These are phyloP conservation scores for Podila clonocystis DNA, from an alignment of 192 early-diverging fungal species.

Conservation along the genomic window DNA sequence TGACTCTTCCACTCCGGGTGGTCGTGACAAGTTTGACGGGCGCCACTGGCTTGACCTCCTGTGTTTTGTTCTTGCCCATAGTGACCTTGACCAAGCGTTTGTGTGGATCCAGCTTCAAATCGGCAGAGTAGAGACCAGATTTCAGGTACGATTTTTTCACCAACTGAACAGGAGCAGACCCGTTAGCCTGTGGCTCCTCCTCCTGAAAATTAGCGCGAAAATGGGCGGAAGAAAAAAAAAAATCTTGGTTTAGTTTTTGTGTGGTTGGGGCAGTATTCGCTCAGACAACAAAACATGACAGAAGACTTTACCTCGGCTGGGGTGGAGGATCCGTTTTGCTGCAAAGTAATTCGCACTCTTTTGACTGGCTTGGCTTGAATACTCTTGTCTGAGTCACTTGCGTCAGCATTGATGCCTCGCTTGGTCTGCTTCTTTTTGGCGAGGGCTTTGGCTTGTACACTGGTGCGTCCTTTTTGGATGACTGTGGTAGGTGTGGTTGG, in stretches of 20 bases:
- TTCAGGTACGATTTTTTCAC: conserved; percentile 50
- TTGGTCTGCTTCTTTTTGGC: neutral
- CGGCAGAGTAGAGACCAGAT: conserved; percentile 54
- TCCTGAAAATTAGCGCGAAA: no score
- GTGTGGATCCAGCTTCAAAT: conserved; percentile 35
- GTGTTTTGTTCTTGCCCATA: neutral
- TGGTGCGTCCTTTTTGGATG: no score
- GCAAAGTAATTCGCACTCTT: no score
- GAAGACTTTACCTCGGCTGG: no score
- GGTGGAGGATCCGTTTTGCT: no score
- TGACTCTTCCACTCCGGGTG: neutral
- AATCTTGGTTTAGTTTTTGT: no score
- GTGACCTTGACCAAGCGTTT: conserved; percentile 15
- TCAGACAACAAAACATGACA: no score
- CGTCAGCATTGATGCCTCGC: neutral
- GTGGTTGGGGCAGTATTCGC: no score
- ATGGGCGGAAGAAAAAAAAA: no score
- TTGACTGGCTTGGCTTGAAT: neutral
- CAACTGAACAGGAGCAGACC: conserved; percentile 4
- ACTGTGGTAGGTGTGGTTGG: no score
- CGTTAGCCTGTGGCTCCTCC: neutral
- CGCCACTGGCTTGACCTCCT: conserved; percentile 1
- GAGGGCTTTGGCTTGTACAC: no score
- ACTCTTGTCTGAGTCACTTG: neutral
- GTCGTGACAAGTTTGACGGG: neutral